Evolutionary conservation across 345 rosid species (phyloP).

Genomic region (Trapa bicornis): DNA sequence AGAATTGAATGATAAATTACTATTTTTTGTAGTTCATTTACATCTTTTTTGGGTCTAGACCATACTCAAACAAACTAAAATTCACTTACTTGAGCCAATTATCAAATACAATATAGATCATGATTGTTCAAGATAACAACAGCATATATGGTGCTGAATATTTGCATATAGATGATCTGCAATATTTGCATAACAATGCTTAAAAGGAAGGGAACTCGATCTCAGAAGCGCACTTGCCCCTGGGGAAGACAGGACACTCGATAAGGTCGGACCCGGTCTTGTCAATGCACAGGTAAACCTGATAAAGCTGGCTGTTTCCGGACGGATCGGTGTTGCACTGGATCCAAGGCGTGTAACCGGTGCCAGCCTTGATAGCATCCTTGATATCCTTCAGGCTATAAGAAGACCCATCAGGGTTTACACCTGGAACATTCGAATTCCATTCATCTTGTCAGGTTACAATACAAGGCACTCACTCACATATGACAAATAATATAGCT

Average conservation of each 20-base stretch:
- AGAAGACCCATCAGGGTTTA: slow-evolving; percentile 40
- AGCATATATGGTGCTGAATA: no score
- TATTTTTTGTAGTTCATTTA: no score
- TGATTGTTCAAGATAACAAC: no score
- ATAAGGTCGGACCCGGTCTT: slow-evolving; percentile 45
- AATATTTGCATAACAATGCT: no score
- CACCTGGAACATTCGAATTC: slow-evolving; percentile 25
- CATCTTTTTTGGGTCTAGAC: no score
- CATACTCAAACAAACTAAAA: no score
- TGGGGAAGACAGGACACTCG: slow-evolving; percentile 68
- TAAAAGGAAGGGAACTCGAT: slow-evolving; percentile 60
- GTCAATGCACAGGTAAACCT: slow-evolving; percentile 76
- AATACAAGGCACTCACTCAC: no score
- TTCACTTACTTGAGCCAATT: no score
- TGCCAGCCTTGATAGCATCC: slow-evolving; percentile 40
- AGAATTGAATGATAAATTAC: no score
- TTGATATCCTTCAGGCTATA: slow-evolving; percentile 45
- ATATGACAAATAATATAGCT: no score
- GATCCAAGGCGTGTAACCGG: slow-evolving; percentile 56
- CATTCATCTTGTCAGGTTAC: not conserved
- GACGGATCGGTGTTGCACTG: slow-evolving; percentile 57
- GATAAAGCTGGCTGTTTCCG: slow-evolving; percentile 69
- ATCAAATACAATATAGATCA: no score
- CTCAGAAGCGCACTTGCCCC: slow-evolving; percentile 37
- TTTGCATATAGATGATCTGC: no score